These are phyloP conservation scores for Metschnikowia proteae DNA, from an alignment of 805 yeast species.

Conservation along the genomic window DNA sequence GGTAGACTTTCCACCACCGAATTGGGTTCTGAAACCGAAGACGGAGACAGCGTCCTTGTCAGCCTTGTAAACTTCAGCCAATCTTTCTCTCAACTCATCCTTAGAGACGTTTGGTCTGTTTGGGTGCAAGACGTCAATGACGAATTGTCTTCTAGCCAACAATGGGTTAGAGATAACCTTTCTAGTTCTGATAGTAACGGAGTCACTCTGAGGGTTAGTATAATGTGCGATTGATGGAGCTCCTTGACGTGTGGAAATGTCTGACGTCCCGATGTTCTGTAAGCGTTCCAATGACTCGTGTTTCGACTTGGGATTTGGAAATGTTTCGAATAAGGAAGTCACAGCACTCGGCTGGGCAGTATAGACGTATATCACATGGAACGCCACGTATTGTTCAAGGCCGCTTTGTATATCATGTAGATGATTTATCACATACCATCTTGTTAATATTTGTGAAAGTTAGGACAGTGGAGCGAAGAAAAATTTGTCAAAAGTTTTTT, in stretches of 20 bases:
- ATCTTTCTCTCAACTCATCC: slow-evolving; percentile 96
- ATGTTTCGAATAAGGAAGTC: not conserved
- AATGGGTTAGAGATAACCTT: slow-evolving; percentile 99
- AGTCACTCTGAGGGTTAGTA: slow-evolving; percentile 75
- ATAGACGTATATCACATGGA: not conserved
- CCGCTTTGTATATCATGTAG: not conserved
- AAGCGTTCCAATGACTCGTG: too few relatives aligned
- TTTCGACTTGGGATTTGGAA: too few relatives aligned
- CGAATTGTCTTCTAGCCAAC: slow-evolving; percentile 99
- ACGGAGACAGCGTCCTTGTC: slow-evolving; percentile 94
- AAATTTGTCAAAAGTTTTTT: slow-evolving; percentile 19
- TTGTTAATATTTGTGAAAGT: slow-evolving; percentile 21
- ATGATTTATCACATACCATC: slow-evolving; percentile 19
- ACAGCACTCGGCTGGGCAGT: too few relatives aligned
- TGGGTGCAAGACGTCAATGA: slow-evolving; percentile 99
- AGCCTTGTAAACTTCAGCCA: slow-evolving; percentile 84
- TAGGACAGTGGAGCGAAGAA: slow-evolving; percentile 17
- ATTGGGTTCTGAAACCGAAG: slow-evolving; percentile 99
- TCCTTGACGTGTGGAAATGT: not conserved
- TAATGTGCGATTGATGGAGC: not conserved
- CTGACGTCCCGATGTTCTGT: too few relatives aligned
- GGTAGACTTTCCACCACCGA: slow-evolving; percentile 99
- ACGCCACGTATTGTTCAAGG: not conserved
- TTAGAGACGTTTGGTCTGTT: slow-evolving; percentile 98
- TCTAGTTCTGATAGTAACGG: slow-evolving; percentile 99